Evolutionary conservation across 768 basidiomycete species (phyloP).

Genomic region (Sporobolomyces pararoseus): DNA sequence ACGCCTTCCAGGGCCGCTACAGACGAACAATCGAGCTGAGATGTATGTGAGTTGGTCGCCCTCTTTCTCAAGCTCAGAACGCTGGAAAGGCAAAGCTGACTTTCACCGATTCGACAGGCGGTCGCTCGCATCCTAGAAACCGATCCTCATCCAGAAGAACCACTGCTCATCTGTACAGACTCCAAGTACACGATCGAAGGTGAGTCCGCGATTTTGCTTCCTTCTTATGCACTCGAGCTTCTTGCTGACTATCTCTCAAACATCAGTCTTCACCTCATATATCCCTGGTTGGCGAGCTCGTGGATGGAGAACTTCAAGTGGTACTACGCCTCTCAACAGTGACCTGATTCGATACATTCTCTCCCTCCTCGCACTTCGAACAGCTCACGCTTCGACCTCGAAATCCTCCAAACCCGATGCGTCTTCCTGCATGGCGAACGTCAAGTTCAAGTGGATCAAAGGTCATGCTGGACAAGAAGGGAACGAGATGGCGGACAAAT

Average conservation of each 20-base stretch:
- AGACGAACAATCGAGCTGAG: conserved; percentile 86
- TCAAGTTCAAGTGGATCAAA: conserved; percentile 67
- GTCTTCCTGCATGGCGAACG: conserved; percentile 52
- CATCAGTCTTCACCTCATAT: conserved; percentile 38
- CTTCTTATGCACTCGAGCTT: background rate
- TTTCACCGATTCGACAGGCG: conserved; percentile 56
- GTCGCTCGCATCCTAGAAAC: conserved; percentile 77
- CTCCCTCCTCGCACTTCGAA: conserved; percentile 51
- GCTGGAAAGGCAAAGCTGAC: background rate
- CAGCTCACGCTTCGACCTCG: conserved; percentile 3
- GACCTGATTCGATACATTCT: conserved; percentile 66
- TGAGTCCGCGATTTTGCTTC: conserved; percentile 47
- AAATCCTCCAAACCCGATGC: too few relatives aligned
- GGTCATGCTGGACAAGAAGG: conserved; percentile 74
- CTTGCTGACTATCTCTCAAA: background rate
- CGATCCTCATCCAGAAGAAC: conserved; percentile 56
- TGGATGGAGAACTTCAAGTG: conserved; percentile 55
- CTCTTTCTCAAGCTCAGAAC: background rate
- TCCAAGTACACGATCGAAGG: conserved; percentile 79
- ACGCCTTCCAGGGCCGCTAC: conserved; percentile 47
- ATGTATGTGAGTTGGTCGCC: conserved; percentile 62
- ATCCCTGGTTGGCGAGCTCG: conserved; percentile 28
- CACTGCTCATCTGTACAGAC: conserved; percentile 76
- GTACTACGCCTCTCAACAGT: conserved; percentile 66
- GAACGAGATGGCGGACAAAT: conserved; percentile 79